Evolutionary conservation across 2,329 filamentous ascomycete genomes (phyloP).

Genomic region (Penicillium sp.): DNA sequence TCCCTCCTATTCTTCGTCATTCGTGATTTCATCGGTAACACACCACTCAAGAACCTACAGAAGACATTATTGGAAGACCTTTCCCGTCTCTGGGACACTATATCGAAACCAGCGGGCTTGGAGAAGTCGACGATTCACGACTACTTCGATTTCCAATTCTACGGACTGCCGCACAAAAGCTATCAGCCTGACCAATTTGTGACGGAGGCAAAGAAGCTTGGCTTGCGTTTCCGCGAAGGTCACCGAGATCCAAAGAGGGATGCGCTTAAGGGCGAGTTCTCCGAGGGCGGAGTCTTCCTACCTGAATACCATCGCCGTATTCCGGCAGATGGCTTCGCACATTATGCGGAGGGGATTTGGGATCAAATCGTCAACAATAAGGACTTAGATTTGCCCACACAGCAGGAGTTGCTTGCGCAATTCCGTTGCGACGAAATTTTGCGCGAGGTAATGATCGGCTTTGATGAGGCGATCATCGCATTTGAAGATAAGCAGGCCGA

Average conservation of each 20-base stretch:
- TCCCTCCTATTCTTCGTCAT: constrained; percentile 98
- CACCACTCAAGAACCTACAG: constrained; percentile 83
- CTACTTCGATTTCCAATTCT: constrained; percentile 98
- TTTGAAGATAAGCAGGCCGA: constrained; percentile 84
- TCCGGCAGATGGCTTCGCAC: constrained; percentile 91
- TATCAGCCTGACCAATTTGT: constrained; percentile 90
- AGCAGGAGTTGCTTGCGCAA: constrained; percentile 93
- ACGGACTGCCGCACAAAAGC: constrained; percentile 93
- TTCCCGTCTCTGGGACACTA: constrained; percentile 84
- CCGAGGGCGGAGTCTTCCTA: constrained; percentile 78
- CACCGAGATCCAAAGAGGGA: constrained; percentile 66
- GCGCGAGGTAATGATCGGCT: constrained; percentile 77
- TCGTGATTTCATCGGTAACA: constrained; percentile 90
- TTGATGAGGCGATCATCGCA: constrained; percentile 77
- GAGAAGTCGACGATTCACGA: constrained; percentile 89
- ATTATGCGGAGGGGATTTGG: constrained; percentile 93
- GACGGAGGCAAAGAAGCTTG: constrained; percentile 73
- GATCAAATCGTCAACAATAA: constrained; percentile 99
- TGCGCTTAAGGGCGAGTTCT: constrained; percentile 64
- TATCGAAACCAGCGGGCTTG: constrained; percentile 85
- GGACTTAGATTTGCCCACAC: constrained; percentile 91
- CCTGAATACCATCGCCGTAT: constrained; percentile 95
- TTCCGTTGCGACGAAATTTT: constrained; percentile 98
- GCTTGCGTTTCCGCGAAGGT: constrained; percentile 76
- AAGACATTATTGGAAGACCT: constrained; percentile 89